Evolutionary conservation across 176 grass and related monocot species (phyloP).

Genomic region (Chrysopogon serrulatus): DNA sequence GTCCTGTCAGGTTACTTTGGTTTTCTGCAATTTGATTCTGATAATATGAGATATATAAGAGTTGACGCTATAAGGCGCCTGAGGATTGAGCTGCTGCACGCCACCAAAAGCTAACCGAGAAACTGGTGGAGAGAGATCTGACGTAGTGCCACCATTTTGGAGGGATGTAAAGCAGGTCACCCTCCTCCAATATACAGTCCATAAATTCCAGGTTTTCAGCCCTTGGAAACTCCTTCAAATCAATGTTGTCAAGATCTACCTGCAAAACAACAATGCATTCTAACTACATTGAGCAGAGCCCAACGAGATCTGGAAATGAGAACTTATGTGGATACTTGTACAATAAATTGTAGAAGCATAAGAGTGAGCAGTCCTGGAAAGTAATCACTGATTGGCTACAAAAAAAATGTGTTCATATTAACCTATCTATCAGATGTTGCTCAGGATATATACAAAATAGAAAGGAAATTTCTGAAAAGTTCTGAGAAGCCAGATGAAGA

Average conservation of each 20-base stretch:
- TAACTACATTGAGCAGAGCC: not conserved
- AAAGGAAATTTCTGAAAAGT: not conserved
- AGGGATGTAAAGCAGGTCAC: slow-evolving; percentile 94
- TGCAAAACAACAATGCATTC: slow-evolving; percentile 16
- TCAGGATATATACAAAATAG: not conserved
- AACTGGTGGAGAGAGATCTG: slow-evolving; percentile 83
- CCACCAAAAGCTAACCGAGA: slow-evolving; percentile 98
- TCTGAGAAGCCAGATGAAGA: not conserved
- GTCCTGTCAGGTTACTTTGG: slow-evolving; percentile 18
- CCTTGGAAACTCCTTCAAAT: slow-evolving; percentile 56
- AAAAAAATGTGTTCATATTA: not conserved
- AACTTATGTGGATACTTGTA: not conserved
- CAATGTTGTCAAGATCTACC: slow-evolving; percentile 85
- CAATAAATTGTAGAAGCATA: not conserved
- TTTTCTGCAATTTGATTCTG: not conserved
- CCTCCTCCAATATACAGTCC: slow-evolving; percentile 87
- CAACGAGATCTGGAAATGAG: not conserved
- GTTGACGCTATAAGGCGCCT: not conserved
- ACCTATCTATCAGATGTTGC: not conserved
- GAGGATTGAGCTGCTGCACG: slow-evolving; percentile 21
- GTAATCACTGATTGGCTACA: not conserved
- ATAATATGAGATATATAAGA: slow-evolving; percentile 4
- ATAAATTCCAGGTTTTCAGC: slow-evolving; percentile 62
- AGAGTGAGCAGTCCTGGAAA: not conserved
- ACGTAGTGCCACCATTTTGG: slow-evolving; percentile 96